phyloP scores from a whole-genome alignment of 1,284 basidiomycete species.

The Cryptococcus floricola region DNA sequence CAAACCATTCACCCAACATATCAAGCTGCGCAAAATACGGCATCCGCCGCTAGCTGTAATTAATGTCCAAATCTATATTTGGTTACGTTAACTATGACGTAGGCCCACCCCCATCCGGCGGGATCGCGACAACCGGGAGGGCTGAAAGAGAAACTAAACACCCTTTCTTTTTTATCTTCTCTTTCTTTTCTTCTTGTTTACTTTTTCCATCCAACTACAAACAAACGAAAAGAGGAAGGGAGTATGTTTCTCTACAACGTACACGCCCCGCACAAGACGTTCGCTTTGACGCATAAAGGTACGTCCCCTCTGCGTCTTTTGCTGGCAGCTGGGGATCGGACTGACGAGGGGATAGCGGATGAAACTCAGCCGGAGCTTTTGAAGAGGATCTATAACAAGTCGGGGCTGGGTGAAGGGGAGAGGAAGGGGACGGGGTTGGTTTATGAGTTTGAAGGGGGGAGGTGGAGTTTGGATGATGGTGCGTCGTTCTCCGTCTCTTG shows the following conservation, averaged over 20 bases:
- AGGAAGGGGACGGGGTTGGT: slow-evolving; percentile 33
- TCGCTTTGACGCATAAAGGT: slow-evolving; percentile 38
- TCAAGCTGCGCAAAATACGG: no score
- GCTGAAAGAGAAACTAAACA: no score
- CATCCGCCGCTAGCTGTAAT: no score
- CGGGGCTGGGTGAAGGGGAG: slow-evolving; percentile 3
- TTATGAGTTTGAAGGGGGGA: slow-evolving; percentile 45
- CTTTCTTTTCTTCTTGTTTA: not conserved
- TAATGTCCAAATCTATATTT: no score
- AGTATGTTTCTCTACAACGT: slow-evolving; percentile 47
- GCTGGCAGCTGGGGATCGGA: not conserved
- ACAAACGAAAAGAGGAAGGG: no score
- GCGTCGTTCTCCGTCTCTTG: slow-evolving; percentile 13
- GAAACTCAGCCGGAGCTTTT: slow-evolving; percentile 32
- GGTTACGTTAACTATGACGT: no score
- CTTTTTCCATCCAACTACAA: no score
- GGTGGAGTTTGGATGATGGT: slow-evolving; percentile 49
- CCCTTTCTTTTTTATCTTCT: not conserved
- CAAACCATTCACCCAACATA: no score
- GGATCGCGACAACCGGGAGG: no score
- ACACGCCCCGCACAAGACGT: slow-evolving; percentile 45
- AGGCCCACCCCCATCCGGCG: no score
- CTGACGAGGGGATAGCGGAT: slow-evolving; percentile 20
- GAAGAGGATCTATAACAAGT: slow-evolving; percentile 27
- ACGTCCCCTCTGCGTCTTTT: not conserved